Percentiles rank a stretch among this genome's conserved stretches.
Conservation (phyloP, 352 stramenopile genomes). For the Pythium coloratum region DNA sequence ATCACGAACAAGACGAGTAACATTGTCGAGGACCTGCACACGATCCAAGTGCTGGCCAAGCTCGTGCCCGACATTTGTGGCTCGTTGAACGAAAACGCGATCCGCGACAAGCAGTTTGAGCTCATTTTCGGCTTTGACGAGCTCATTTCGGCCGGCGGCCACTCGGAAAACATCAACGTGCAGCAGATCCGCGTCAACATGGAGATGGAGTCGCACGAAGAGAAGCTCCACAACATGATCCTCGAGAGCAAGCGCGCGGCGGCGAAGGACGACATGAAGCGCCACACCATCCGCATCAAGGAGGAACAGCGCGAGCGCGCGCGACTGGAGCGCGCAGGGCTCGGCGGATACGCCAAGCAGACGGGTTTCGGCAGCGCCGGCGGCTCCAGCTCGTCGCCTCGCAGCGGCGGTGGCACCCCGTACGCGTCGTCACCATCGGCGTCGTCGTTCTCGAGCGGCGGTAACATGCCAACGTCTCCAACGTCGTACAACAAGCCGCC, state of each 20-base stretch:
- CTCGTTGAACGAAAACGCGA: conserved; percentile 91
- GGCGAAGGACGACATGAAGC: conserved; percentile 89
- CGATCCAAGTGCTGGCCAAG: conserved; percentile 97
- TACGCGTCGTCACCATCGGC: conserved; percentile 38
- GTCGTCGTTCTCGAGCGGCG: conserved; percentile 28
- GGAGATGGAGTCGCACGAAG: conserved; percentile 99
- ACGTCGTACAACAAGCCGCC: conserved; percentile 58
- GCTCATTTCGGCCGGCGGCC: conserved; percentile 96
- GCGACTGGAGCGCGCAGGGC: conserved; percentile 68
- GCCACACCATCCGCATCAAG: conserved; percentile 85
- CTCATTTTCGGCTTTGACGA: conserved; percentile 99
- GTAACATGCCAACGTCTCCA: conserved; percentile 57
- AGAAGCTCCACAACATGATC: conserved; percentile 98
- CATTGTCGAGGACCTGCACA: conserved; percentile 99
- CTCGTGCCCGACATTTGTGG: conserved; percentile 95
- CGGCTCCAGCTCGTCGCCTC: conserved; percentile 67
- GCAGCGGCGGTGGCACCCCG: conserved; percentile 33
- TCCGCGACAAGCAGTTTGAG: conserved; percentile 98
- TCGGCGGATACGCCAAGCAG: conserved; percentile 57
- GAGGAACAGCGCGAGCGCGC: conserved; percentile 85
- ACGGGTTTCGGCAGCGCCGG: conserved; percentile 74
- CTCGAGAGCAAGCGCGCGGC: conserved; percentile 94
- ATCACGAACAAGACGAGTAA: conserved; percentile 99
- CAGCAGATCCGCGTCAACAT: conserved; percentile 96
- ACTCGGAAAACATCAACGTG: conserved; percentile 95